These are phyloP conservation scores for Cladophialophora bantiana DNA, from an alignment of 2,329 filamentous ascomycete species.

Conservation along the genomic window DNA sequence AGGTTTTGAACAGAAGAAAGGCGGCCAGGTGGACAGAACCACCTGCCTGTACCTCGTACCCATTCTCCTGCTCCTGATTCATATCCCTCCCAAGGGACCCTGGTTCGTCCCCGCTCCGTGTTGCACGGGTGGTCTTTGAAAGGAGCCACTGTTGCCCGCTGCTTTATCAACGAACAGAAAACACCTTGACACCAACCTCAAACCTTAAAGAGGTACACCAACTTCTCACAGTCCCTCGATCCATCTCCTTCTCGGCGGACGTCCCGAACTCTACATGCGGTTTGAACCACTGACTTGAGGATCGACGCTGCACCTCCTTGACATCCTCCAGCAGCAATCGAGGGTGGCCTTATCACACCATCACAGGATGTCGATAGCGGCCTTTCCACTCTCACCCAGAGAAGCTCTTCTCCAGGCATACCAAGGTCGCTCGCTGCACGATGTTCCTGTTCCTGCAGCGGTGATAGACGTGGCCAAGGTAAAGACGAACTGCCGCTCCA, in stretches of 20 bases:
- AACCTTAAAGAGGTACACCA: background rate
- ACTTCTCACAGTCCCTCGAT: background rate
- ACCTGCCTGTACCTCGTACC: background rate
- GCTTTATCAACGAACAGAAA: slow-evolving; percentile 1
- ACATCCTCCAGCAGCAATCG: background rate
- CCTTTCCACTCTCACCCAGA: slow-evolving; percentile 33
- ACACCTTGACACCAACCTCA: background rate
- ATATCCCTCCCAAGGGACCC: background rate
- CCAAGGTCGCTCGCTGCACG: slow-evolving; percentile 65
- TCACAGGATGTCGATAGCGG: slow-evolving; percentile 21
- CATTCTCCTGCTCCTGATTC: slow-evolving; percentile 5
- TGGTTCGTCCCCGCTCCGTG: background rate
- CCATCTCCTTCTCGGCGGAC: background rate
- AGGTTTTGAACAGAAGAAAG: background rate
- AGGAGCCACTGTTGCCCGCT: background rate
- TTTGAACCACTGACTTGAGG: background rate
- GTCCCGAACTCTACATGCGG: background rate
- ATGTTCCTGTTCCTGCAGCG: slow-evolving; percentile 70
- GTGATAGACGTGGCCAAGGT: slow-evolving; percentile 73
- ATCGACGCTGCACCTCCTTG: background rate
- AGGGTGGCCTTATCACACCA: background rate
- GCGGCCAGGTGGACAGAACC: background rate
- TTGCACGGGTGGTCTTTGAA: slow-evolving; percentile 5
- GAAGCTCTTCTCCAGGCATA: slow-evolving; percentile 47
- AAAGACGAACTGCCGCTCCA: slow-evolving; percentile 71